phyloP scores from a whole-genome alignment of 352 stramenopile species.

The Phytopythium vexans region DNA sequence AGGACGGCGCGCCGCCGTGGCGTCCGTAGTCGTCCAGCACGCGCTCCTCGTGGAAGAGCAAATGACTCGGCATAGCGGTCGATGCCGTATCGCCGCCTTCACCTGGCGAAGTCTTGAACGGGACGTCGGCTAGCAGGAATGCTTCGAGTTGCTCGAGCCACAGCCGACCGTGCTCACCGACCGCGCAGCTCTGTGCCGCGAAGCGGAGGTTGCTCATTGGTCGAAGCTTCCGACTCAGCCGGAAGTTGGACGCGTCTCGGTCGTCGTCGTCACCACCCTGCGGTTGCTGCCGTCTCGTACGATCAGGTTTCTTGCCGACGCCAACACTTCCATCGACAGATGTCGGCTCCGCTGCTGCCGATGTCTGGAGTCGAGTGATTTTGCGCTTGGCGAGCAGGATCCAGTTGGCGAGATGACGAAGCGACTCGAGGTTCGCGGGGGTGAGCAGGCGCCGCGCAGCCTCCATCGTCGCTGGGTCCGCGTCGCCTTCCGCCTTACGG shows the following conservation, averaged over 20 bases:
- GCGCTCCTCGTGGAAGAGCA: slow-evolving; percentile 84
- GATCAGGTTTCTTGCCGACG: background rate
- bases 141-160: slow-evolving; percentile 75
- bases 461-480: background rate
- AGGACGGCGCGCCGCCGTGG: slow-evolving; percentile 57
- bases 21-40: slow-evolving; percentile 59
- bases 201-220: slow-evolving; percentile 82
- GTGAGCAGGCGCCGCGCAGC: slow-evolving; percentile 19
- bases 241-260: slow-evolving; percentile 44
- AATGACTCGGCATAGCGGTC: slow-evolving; percentile 44
- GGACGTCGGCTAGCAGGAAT: slow-evolving; percentile 52
- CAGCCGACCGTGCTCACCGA: slow-evolving; percentile 46
- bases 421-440: slow-evolving; percentile 66
- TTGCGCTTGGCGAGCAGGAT: slow-evolving; percentile 75
- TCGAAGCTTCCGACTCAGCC: slow-evolving; percentile 67
- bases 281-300: background rate
- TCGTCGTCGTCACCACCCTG: slow-evolving; percentile 18
- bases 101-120: slow-evolving; percentile 27
- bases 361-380: slow-evolving; percentile 49
- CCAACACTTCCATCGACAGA: slow-evolving; percentile 1
- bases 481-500: too few species aligned
- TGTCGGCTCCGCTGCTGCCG: slow-evolving; percentile 12
- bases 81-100: background rate
- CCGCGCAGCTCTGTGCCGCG: slow-evolving; percentile 53
- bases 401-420: slow-evolving; percentile 79